Conservation (phyloP, 257 asterid species). For the Nicotiana paniculata region DNA sequence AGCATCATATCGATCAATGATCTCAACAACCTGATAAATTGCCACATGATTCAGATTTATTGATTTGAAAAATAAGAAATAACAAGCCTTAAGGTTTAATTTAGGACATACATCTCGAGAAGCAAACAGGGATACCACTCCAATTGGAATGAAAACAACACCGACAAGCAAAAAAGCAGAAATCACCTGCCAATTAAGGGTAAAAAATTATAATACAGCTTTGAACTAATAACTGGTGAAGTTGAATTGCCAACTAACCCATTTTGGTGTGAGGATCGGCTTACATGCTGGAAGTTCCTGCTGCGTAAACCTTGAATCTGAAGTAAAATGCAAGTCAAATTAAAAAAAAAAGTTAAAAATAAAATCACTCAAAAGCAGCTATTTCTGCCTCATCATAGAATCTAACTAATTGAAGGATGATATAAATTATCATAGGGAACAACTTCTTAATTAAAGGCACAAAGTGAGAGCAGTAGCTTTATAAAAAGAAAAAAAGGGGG, state of each 20-base stretch:
- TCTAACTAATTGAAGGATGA: no score
- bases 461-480: neutral
- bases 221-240: neutral
- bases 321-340: neutral
- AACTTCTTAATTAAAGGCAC: no score
- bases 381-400: no score
- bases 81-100: neutral
- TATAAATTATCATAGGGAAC: no score
- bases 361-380: neutral
- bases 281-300: conserved; percentile 98
- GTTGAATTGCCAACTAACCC: conserved; percentile 38
- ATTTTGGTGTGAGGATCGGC: conserved; percentile 88
- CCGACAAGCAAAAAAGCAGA: conserved; percentile 72
- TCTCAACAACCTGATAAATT: conserved; percentile 44
- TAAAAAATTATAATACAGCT: neutral
- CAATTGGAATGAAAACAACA: conserved; percentile 69
- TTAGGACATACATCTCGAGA: conserved; percentile 39
- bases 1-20: conserved; percentile 42
- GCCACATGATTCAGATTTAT: no score
- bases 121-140: conserved; percentile 75
- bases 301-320: conserved; percentile 96
- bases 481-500: neutral
- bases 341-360: neutral
- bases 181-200: conserved; percentile 53
- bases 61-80: neutral